These are phyloP conservation scores for Cryptococcus sp. DNA, from an alignment of 1,284 basidiomycete genomes.

Conservation along the genomic window DNA sequence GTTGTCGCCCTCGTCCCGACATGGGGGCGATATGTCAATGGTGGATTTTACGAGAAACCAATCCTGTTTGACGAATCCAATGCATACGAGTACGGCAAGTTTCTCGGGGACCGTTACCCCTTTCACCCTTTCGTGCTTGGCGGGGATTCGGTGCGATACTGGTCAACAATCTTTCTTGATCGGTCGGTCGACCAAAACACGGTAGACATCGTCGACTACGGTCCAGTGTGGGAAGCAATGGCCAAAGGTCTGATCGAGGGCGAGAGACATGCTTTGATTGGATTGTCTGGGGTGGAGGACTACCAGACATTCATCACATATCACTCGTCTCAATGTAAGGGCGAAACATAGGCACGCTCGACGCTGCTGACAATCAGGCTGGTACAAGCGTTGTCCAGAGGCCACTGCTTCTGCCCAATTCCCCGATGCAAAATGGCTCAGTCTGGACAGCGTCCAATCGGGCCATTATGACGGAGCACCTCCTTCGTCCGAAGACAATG, in stretches of 20 bases:
- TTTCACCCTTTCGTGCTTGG: slow-evolving; percentile 18
- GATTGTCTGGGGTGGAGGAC: not conserved
- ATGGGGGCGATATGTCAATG: slow-evolving; percentile 22
- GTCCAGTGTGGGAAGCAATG: slow-evolving; percentile 8
- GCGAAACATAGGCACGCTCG: not conserved
- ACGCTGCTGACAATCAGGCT: not conserved
- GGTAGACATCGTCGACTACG: slow-evolving; percentile 2
- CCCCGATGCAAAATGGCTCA: slow-evolving; percentile 7
- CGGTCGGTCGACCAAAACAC: not conserved
- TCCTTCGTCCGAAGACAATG: not conserved
- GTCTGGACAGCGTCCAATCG: slow-evolving; percentile 8
- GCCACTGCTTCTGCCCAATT: slow-evolving; percentile 6
- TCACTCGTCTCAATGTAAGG: slow-evolving; percentile 14
- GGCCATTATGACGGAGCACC: slow-evolving; percentile 6
- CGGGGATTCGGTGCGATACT: slow-evolving; percentile 18
- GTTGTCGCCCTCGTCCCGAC: slow-evolving; percentile 13
- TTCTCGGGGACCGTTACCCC: slow-evolving; percentile 19
- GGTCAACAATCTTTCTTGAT: slow-evolving; percentile 1
- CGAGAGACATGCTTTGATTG: not conserved
- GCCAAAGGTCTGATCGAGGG: slow-evolving; percentile 5
- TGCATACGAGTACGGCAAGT: slow-evolving; percentile 6
- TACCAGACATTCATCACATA: slow-evolving; percentile 14
- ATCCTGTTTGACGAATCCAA: slow-evolving; percentile 12
- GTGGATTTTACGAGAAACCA: slow-evolving; percentile 13
- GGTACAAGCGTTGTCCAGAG: slow-evolving; percentile 1